phyloP scores from a whole-genome alignment of 2,329 filamentous ascomycete genomes.

The Cladosporium sp. region DNA sequence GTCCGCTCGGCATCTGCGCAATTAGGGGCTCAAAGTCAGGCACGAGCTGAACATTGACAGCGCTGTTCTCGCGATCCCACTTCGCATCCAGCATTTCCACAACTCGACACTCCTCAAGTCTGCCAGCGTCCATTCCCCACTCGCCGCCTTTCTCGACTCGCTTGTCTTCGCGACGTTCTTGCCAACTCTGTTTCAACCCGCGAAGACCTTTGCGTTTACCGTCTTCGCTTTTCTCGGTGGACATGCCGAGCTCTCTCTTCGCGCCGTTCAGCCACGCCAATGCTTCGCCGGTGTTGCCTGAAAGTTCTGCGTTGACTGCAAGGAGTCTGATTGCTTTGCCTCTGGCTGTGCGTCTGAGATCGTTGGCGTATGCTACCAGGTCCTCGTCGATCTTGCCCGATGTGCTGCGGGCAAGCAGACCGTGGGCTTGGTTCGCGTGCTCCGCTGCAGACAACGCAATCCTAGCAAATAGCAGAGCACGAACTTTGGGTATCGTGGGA shows the following conservation, averaged over 20 bases:
- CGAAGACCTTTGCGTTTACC: constrained; percentile 60
- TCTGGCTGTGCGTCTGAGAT: constrained; percentile 72
- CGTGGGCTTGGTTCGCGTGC: constrained; percentile 74
- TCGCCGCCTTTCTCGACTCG: constrained; percentile 70
- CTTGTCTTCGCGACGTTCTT: constrained; percentile 76
- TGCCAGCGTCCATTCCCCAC: constrained; percentile 84
- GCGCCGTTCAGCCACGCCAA: constrained; percentile 86
- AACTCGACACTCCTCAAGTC: constrained; percentile 79
- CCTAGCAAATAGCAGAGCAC: constrained; percentile 83
- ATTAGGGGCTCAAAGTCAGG: constrained; percentile 72
- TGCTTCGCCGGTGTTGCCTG: constrained; percentile 77
- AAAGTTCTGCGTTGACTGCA: constrained; percentile 82
- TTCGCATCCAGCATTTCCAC: constrained; percentile 84
- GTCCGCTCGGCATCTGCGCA: constrained; percentile 79
- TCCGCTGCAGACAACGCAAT: constrained; percentile 86
- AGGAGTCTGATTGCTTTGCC: constrained; percentile 90
- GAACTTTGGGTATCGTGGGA: constrained; percentile 83
- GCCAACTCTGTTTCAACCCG: constrained; percentile 71
- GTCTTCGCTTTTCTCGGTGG: constrained; percentile 44
- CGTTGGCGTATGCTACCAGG: constrained; percentile 72
- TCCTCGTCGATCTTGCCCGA: constrained; percentile 62
- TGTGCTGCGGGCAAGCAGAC: constrained; percentile 48
- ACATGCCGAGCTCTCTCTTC: constrained; percentile 70
- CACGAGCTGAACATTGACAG: constrained; percentile 79
- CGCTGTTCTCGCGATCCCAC: constrained; percentile 93